These are phyloP conservation scores for Beauveria brongniartii DNA, from an alignment of 2,329 filamentous ascomycete genomes.

Conservation along the genomic window DNA sequence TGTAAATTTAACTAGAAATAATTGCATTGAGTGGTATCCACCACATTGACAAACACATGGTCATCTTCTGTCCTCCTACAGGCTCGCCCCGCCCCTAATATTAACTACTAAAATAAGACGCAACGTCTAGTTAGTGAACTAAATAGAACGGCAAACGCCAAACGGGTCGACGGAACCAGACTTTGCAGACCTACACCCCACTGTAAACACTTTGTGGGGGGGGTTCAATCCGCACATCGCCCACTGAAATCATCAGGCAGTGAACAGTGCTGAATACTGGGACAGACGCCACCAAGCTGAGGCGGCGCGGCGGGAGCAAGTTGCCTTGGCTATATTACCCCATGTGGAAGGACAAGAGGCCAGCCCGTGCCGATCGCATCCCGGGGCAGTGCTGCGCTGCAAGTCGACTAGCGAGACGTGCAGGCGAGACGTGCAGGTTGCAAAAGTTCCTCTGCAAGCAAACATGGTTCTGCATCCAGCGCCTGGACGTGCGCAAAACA, in stretches of 20 bases:
- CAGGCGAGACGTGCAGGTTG: not conserved
- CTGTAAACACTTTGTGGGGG: too few relatives aligned
- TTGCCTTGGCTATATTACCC: not conserved
- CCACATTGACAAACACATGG: not conserved
- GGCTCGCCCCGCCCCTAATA: not conserved
- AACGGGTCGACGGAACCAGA: too few relatives aligned
- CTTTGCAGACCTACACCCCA: too few relatives aligned
- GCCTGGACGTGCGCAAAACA: not conserved
- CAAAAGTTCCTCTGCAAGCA: not conserved
- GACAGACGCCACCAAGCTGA: not conserved
- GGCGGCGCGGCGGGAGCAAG: too few relatives aligned
- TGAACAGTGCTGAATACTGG: too few relatives aligned
- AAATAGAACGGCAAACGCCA: too few relatives aligned
- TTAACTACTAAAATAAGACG: not conserved
- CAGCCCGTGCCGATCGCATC: not conserved
- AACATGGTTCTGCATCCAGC: not conserved
- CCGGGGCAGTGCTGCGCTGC: not conserved
- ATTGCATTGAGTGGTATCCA: not conserved
- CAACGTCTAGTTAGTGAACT: too few relatives aligned
- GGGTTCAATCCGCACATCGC: too few relatives aligned
- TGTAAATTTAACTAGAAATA: not conserved
- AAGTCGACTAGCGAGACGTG: not conserved
- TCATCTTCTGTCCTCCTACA: not conserved
- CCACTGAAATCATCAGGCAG: too few relatives aligned
- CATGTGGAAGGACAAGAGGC: slow-evolving; percentile 5